Conservation (phyloP, 305 asterid genomes). For the Rubia tinctorum region DNA sequence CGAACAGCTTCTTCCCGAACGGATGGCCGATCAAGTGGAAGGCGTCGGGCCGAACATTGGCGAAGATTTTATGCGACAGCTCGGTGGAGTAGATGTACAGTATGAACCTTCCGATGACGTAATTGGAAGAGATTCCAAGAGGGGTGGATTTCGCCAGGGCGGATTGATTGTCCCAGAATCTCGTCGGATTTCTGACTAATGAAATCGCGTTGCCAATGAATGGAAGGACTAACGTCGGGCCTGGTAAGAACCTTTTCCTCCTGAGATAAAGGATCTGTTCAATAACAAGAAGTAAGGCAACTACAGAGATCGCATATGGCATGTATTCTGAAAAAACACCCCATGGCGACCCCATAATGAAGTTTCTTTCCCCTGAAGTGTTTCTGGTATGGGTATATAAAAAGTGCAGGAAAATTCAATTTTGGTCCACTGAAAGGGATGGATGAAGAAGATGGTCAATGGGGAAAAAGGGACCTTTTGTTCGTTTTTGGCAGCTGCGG, state of each 20-base stretch:
- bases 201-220: slow-evolving; percentile 9
- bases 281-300: not conserved
- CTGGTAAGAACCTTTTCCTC: slow-evolving; percentile 8
- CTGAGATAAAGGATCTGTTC: slow-evolving; percentile 1
- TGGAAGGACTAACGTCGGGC: slow-evolving; percentile 1
- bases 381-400: not conserved
- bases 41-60: slow-evolving; percentile 13
- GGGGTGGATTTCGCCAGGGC: slow-evolving; percentile 7
- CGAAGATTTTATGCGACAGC: slow-evolving; percentile 12
- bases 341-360: not conserved
- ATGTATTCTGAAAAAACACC: not conserved
- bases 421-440: slow-evolving; percentile 4
- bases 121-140: slow-evolving; percentile 10
- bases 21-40: slow-evolving; percentile 11
- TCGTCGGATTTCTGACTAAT: slow-evolving; percentile 5
- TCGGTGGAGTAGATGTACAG: slow-evolving; percentile 6
- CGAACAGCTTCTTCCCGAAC: slow-evolving; percentile 7
- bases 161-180: slow-evolving; percentile 7
- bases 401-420: not conserved
- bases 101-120: slow-evolving; percentile 7
- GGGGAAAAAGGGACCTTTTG: not conserved
- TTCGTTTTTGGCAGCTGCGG: not conserved
- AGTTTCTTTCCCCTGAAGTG: not conserved
- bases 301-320: not conserved
- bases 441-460: not conserved